These are phyloP conservation scores for Vigna angularis DNA, from an alignment of 306 rosid species.

Conservation along the genomic window DNA sequence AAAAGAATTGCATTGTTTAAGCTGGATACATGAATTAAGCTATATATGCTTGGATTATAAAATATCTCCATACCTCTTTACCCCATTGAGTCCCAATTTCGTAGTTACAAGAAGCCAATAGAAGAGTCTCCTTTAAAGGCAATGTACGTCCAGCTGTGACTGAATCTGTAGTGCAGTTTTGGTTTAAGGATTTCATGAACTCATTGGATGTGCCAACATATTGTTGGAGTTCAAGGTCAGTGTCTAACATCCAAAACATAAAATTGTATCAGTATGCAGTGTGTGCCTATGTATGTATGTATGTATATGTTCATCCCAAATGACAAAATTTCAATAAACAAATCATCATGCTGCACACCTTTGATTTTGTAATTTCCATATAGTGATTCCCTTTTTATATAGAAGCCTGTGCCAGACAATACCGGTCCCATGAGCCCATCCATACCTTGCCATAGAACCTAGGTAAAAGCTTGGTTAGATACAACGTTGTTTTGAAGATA, in stretches of 20 bases:
- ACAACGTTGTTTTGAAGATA: not conserved
- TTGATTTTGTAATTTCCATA: constrained; percentile 42
- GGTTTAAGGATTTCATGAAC: constrained; percentile 56
- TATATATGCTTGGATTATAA: not conserved
- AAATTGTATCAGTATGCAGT: not conserved
- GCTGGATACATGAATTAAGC: not conserved
- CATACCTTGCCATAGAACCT: constrained; percentile 61
- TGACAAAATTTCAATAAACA: not conserved
- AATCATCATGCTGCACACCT: constrained; percentile 44
- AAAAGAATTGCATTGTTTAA: not conserved
- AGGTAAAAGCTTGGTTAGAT: not conserved
- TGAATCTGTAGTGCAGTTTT: constrained; percentile 31
- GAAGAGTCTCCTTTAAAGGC: constrained; percentile 40
- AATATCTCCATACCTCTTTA: constrained; percentile 48
- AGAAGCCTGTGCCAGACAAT: constrained; percentile 65
- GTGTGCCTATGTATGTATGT: not conserved
- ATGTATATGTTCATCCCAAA: not conserved
- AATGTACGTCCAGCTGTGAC: constrained; percentile 6
- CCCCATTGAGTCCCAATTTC: constrained; percentile 71
- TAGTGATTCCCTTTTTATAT: constrained; percentile 58
- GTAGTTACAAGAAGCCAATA: constrained; percentile 61
- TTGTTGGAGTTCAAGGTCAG: constrained; percentile 50
- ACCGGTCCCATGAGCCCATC: constrained; percentile 70
- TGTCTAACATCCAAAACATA: constrained; percentile 38
- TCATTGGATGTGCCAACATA: constrained; percentile 61